Conservation (phyloP, 1,284 basidiomycete genomes). For the Trametes polyzona region DNA sequence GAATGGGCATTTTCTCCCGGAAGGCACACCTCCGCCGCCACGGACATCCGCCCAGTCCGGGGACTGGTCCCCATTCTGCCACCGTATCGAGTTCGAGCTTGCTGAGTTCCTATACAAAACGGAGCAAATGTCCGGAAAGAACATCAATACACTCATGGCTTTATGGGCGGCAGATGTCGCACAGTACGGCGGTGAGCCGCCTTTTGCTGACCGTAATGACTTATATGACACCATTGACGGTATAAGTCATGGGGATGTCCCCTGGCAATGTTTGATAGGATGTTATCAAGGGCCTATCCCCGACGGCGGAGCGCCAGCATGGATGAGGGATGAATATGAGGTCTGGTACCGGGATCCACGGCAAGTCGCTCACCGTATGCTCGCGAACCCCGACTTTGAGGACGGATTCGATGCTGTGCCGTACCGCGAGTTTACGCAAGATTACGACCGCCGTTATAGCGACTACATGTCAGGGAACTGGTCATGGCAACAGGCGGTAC, state of each 20-base stretch:
- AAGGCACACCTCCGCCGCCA: neutral
- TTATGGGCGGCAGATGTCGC: conserved; percentile 29
- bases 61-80: conserved; percentile 10
- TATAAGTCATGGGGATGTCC: conserved; percentile 25
- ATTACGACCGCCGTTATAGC: conserved; percentile 3
- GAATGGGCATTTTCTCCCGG: neutral
- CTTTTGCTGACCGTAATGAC: conserved; percentile 23
- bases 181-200: conserved; percentile 14
- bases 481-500: conserved; percentile 27
- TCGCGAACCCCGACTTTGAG: conserved; percentile 30
- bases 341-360: conserved; percentile 28
- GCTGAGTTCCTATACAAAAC: conserved; percentile 5
- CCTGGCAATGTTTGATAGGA: conserved; percentile 28
- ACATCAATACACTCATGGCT: conserved; percentile 28
- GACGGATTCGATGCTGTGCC: conserved; percentile 29
- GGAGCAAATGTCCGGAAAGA: neutral
- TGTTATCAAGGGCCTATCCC: conserved; percentile 17
- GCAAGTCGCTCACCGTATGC: conserved; percentile 24
- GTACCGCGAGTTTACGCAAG: conserved; percentile 10
- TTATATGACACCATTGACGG: conserved; percentile 27
- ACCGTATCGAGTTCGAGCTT: neutral
- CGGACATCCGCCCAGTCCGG: neutral
- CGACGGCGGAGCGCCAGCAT: conserved; percentile 10
- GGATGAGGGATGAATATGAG: conserved; percentile 26
- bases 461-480: conserved; percentile 28